Percentiles rank a stretch among this genome's conserved stretches.
Conservation (phyloP, 2,329 filamentous ascomycete genomes). For the Pseudogymnoascus sp. region DNA sequence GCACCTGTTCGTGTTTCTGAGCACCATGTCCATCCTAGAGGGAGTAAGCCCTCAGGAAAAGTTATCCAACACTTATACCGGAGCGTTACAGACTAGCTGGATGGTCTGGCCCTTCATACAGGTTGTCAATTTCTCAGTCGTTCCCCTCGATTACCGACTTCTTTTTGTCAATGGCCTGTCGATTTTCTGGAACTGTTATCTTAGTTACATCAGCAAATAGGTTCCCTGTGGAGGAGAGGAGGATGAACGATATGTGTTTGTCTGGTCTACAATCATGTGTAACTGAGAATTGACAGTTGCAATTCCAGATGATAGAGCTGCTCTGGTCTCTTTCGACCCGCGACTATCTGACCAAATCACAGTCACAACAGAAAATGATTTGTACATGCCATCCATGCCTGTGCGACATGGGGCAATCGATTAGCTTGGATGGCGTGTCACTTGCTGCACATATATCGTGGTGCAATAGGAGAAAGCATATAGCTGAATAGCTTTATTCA, state of each 20-base stretch:
- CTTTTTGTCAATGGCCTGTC: slow-evolving; percentile 62
- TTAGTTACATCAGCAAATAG: slow-evolving; percentile 28
- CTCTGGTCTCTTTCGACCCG: background rate
- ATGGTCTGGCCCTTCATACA: slow-evolving; percentile 64
- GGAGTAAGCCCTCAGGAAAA: slow-evolving; percentile 52
- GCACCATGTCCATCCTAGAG: slow-evolving; percentile 59
- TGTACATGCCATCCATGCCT: background rate
- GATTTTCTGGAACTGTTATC: slow-evolving; percentile 43
- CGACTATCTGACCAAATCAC: background rate
- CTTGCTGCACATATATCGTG: background rate
- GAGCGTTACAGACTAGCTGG: slow-evolving; percentile 59
- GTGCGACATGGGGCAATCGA: background rate
- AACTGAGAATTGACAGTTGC: background rate
- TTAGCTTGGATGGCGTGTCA: background rate
- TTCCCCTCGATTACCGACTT: slow-evolving; percentile 61
- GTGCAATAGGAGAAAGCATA: background rate
- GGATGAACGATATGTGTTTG: background rate
- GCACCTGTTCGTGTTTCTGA: slow-evolving; percentile 58
- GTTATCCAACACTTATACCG: slow-evolving; percentile 49
- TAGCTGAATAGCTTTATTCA: slow-evolving; percentile 4
- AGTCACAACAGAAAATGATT: background rate
- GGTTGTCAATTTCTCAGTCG: slow-evolving; percentile 60
- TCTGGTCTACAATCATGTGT: background rate
- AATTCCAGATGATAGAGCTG: background rate
- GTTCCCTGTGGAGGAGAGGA: background rate